A percentile compares a stretch with the other conserved stretches of the same genome.
Evolutionary conservation across 805 yeast species (phyloP).

Genomic region (Teunomyces kruisii): DNA sequence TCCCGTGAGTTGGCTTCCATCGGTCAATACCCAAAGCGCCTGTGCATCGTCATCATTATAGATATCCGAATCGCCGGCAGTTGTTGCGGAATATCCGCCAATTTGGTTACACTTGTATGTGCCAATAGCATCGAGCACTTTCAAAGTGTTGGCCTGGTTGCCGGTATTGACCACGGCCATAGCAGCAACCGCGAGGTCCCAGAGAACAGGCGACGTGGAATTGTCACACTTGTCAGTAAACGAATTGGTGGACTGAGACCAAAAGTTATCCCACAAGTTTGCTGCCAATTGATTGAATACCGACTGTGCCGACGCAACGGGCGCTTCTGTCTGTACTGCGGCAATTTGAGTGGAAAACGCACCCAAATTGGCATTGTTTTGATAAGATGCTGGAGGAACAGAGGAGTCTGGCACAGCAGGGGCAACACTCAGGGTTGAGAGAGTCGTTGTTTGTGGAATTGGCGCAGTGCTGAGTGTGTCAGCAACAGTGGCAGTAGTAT

Average conservation of each 20-base stretch:
- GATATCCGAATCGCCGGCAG: slow-evolving; percentile 21
- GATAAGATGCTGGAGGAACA: too few relatives aligned
- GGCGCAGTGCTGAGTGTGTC: too few relatives aligned
- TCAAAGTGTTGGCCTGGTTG: slow-evolving; percentile 11
- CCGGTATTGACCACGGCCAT: slow-evolving; percentile 17
- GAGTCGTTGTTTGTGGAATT: too few relatives aligned
- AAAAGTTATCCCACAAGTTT: slow-evolving; percentile 13
- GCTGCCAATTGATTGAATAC: slow-evolving; percentile 9
- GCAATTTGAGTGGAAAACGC: background rate
- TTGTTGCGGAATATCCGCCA: slow-evolving; percentile 25
- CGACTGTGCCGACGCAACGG: slow-evolving; percentile 12
- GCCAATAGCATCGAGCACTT: slow-evolving; percentile 12
- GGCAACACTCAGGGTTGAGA: background rate
- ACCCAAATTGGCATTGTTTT: background rate
- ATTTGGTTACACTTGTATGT: slow-evolving; percentile 17
- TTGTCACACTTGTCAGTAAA: slow-evolving; percentile 17
- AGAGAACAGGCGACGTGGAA: slow-evolving; percentile 16
- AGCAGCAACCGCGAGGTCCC: slow-evolving; percentile 27
- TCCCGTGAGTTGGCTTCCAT: slow-evolving; percentile 16
- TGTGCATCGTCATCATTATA: slow-evolving; percentile 32
- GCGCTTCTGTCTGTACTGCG: slow-evolving; percentile 10
- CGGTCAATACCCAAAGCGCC: slow-evolving; percentile 25
- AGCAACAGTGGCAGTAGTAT: too few relatives aligned
- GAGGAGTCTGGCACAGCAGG: background rate
- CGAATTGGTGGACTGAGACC: slow-evolving; percentile 9